phyloP scores from a whole-genome alignment of 345 rosid species.

The Nephelium lappaceum region DNA sequence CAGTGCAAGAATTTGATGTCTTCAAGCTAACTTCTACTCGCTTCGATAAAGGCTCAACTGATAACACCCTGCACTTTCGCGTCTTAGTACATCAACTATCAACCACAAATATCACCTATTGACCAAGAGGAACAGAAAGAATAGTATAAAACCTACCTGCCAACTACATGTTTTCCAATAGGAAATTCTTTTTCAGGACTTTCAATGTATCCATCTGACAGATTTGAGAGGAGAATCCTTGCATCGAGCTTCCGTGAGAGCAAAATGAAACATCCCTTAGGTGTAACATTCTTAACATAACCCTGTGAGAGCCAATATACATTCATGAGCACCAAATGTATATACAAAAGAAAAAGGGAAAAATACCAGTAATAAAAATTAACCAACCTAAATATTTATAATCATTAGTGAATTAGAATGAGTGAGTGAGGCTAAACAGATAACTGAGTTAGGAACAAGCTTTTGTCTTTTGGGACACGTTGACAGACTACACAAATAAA shows the following conservation, averaged over 20 bases:
- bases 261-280: constrained; percentile 88
- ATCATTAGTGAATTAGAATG: neutral
- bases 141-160: constrained; percentile 54
- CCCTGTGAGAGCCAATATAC: constrained; percentile 56
- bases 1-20: constrained; percentile 40
- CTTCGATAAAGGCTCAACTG: constrained; percentile 80
- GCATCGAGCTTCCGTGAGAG: constrained; percentile 92
- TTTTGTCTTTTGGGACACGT: neutral
- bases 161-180: constrained; percentile 80
- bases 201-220: constrained; percentile 71
- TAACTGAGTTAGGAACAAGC: neutral
- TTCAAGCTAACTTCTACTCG: constrained; percentile 90
- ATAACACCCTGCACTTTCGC: constrained; percentile 60
- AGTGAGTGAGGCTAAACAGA: neutral
- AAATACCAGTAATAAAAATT: neutral
- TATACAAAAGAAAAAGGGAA: neutral
- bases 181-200: constrained; percentile 82
- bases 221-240: constrained; percentile 72
- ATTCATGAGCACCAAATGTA: constrained; percentile 11
- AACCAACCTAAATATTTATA: neutral
- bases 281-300: constrained; percentile 75
- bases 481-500: neutral
- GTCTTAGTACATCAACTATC: constrained; percentile 24
- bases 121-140: constrained; percentile 15
- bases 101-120: constrained; percentile 9